Base-by-base conservation (phyloP, 2,329 filamentous ascomycete genomes). In the Cladorrhinum sp. region DNA sequence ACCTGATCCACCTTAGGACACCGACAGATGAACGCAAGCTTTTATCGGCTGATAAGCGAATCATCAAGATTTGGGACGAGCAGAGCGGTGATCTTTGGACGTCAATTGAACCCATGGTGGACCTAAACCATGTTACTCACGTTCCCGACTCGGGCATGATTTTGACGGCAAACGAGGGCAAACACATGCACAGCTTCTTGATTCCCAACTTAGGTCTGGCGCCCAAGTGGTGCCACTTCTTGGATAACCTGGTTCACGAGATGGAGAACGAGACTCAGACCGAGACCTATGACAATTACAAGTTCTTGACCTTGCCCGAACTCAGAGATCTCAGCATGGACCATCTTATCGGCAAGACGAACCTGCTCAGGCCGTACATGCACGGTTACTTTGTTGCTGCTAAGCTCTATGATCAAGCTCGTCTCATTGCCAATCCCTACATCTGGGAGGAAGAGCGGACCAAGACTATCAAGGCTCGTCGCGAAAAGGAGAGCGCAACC, bases 381-480 rank as follows among this genome's bases (percentile, higher is more conserved):
- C 95, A 99, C 73, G 96, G 95, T 68, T 98, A 95, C 81, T 99
- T 99, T 77, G 93, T 99, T 54, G 91, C 91, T 36, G 94, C 96
- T 69, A 92, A 93, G 71, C 78, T 99, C 24, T 98, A 99, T 74
- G 96, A 99, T 72, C 93, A 99, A 74, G 95, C 95, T 18, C 83
- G 91, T 59, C 79, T 99, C 62, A 96, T 98, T 69, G 89, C 90
- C 55, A 96, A 98, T 75, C 95, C 95, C 0, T 96, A 96, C 72
- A 84, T 96, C 57, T 96, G 90, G 83, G 92, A 97, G 72, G 91
- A 98, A 70, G 92, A 98, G 74, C 85, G 92, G 60, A 87, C 88
- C 63, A 97, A 96, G 81, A 88, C 90, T 67, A 87, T 99, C 68
- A 92, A 94, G 75, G 91, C 96, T 72, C 96, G 94, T 82, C 92